phyloP scores from a whole-genome alignment of 768 basidiomycete genomes.

The Tulasnella sp. region DNA sequence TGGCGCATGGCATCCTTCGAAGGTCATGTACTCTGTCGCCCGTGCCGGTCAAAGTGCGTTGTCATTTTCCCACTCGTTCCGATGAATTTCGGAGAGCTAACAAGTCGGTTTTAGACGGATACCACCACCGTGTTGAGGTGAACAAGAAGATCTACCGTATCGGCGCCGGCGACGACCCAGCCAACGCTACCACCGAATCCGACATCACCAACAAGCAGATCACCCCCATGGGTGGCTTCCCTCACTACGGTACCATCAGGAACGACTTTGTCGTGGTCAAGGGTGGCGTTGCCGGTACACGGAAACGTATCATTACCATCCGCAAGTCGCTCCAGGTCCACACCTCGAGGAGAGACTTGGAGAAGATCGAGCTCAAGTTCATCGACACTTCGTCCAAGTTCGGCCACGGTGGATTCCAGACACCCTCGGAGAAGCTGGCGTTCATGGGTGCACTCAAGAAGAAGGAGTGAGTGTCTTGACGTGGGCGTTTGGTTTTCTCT shows the following conservation, averaged over 20 bases:
- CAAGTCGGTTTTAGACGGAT: slow-evolving; percentile 40
- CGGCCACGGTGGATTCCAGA: slow-evolving; percentile 96
- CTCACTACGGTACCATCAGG: slow-evolving; percentile 97
- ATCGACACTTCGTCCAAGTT: slow-evolving; percentile 98
- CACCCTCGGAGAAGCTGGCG: slow-evolving; percentile 87
- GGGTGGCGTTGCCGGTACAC: slow-evolving; percentile 89
- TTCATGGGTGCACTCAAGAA: slow-evolving; percentile 90
- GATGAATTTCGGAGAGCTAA: background rate
- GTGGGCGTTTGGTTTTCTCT: slow-evolving; percentile 24
- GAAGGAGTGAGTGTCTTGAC: slow-evolving; percentile 39
- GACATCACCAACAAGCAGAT: slow-evolving; percentile 90
- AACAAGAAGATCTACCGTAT: slow-evolving; percentile 99
- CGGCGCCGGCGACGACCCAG: slow-evolving; percentile 62
- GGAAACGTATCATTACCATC: slow-evolving; percentile 96
- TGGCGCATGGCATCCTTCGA: slow-evolving; percentile 96
- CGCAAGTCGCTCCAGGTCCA: slow-evolving; percentile 96
- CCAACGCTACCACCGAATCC: slow-evolving; percentile 85
- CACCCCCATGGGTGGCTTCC: slow-evolving; percentile 98
- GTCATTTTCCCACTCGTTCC: background rate
- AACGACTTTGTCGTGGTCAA: slow-evolving; percentile 98
- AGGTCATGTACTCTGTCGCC: slow-evolving; percentile 99
- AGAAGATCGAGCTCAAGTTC: slow-evolving; percentile 97
- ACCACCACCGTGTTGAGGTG: slow-evolving; percentile 93
- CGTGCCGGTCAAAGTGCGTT: slow-evolving; percentile 88
- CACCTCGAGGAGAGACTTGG: slow-evolving; percentile 90